phyloP scores from a whole-genome alignment of 2,329 filamentous ascomycete genomes.

The Annulohypoxylon truncatum region DNA sequence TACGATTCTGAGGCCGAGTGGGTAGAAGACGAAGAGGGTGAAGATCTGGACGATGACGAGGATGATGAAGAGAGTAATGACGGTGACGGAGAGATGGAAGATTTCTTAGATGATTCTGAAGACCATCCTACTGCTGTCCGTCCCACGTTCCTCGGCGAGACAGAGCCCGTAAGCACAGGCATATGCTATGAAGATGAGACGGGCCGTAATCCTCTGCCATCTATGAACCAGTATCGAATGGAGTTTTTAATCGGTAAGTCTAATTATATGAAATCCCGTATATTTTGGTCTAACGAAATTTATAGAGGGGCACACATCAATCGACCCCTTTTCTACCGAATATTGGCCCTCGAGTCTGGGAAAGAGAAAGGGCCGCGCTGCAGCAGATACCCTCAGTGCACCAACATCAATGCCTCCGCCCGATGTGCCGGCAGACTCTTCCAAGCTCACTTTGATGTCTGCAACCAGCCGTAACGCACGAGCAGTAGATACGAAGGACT shows the following conservation, averaged over 20 bases:
- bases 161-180: conserved; percentile 82
- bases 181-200: conserved; percentile 81
- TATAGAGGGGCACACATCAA: conserved; percentile 63
- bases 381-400: conserved; percentile 15
- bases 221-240: conserved; percentile 73
- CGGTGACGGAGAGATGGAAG: conserved; percentile 86
- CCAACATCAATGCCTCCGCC: conserved; percentile 44
- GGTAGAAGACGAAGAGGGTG: conserved; percentile 74
- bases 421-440: conserved; percentile 27
- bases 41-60: conserved; percentile 67
- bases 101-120: conserved; percentile 89
- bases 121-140: conserved; percentile 58
- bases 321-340: conserved; percentile 84
- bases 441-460: conserved; percentile 30
- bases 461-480: background rate
- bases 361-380: conserved; percentile 29
- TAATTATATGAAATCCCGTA: conserved; percentile 35
- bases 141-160: conserved; percentile 64
- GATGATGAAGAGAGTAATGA: conserved; percentile 76
- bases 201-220: conserved; percentile 58
- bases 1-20: conserved; percentile 90
- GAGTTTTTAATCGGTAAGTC: conserved; percentile 77
- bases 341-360: conserved; percentile 75
- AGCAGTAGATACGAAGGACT: conserved; percentile 46
- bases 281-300: conserved; percentile 34